Conservation (phyloP, 768 basidiomycete species). For the Lyophyllum shimeji region DNA sequence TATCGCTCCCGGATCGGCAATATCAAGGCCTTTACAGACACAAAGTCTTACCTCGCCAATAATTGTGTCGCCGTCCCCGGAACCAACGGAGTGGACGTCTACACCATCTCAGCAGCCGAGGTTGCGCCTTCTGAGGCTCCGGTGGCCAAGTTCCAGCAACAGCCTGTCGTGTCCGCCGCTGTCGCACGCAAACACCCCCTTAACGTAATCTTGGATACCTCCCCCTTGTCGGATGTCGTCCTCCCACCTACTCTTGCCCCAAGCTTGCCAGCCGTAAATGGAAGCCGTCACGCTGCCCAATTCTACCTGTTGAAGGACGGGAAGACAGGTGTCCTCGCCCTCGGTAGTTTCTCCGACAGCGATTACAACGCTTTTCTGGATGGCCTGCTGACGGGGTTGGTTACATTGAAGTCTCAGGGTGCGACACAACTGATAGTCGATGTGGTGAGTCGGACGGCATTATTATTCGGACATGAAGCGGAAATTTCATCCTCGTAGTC, state of each 20-base stretch:
- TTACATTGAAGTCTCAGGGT: slow-evolving; percentile 44
- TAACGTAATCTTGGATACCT: slow-evolving; percentile 49
- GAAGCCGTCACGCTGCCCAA: slow-evolving; percentile 50
- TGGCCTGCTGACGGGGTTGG: slow-evolving; percentile 45
- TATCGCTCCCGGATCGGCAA: slow-evolving; percentile 55
- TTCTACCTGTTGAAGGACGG: slow-evolving; percentile 55
- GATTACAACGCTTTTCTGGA: slow-evolving; percentile 40
- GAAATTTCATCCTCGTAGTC: slow-evolving; percentile 26
- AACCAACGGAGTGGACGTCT: slow-evolving; percentile 50
- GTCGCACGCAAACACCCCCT: slow-evolving; percentile 37
- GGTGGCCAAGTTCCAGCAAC: slow-evolving; percentile 38
- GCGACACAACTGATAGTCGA: slow-evolving; percentile 57
- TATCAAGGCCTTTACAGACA: slow-evolving; percentile 47
- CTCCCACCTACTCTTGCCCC: slow-evolving; percentile 43
- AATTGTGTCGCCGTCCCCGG: slow-evolving; percentile 48
- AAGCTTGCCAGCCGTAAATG: slow-evolving; percentile 32
- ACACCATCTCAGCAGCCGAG: slow-evolving; percentile 19
- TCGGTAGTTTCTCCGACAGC: slow-evolving; percentile 55
- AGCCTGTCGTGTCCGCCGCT: slow-evolving; percentile 29
- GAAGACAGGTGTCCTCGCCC: slow-evolving; percentile 53
- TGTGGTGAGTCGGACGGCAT: slow-evolving; percentile 39
- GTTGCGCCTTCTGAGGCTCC: slow-evolving; percentile 20
- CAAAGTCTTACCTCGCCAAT: slow-evolving; percentile 45
- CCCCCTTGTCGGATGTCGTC: slow-evolving; percentile 42
- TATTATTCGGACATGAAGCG: neutral